A percentile compares a stretch with the other conserved stretches of the same genome.
Evolutionary conservation across 2,329 filamentous ascomycete species (phyloP).

Genomic region (Curvularia sp.): DNA sequence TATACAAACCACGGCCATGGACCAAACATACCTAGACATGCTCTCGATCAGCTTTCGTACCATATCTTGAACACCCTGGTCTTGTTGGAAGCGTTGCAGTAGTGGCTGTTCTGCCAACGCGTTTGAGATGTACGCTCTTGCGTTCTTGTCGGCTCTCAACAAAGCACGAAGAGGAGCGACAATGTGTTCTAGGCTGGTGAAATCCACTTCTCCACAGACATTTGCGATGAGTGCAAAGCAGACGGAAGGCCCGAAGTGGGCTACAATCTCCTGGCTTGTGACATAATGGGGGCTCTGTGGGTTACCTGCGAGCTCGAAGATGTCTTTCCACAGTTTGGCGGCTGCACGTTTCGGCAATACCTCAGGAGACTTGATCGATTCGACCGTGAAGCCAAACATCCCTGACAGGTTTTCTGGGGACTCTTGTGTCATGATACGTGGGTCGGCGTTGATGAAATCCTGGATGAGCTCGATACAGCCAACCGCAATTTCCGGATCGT

Average conservation of each 20-base stretch:
- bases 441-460: conserved; percentile 67
- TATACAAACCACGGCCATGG: neutral
- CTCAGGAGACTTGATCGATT: conserved; percentile 73
- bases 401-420: conserved; percentile 65
- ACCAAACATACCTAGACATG: conserved; percentile 36
- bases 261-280: conserved; percentile 46
- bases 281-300: conserved; percentile 37
- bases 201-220: conserved; percentile 47
- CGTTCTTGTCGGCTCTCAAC: conserved; percentile 41
- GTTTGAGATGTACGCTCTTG: conserved; percentile 40
- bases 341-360: conserved; percentile 77
- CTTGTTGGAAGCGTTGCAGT: conserved; percentile 39
- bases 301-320: conserved; percentile 44
- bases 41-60: conserved; percentile 47
- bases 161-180: conserved; percentile 43
- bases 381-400: conserved; percentile 74
- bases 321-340: conserved; percentile 71
- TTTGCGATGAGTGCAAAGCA: conserved; percentile 44
- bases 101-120: conserved; percentile 41
- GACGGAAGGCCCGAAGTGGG: conserved; percentile 43
- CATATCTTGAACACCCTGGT: conserved; percentile 37
- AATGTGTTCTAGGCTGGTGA: conserved; percentile 45
- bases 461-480: conserved; percentile 75
- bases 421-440: conserved; percentile 68
- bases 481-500: conserved; percentile 75